Percentiles rank a stretch among this genome's conserved stretches.
These are phyloP conservation scores for Globisporangium irregulare DNA, from an alignment of 352 stramenopile species.

Conservation along the genomic window DNA sequence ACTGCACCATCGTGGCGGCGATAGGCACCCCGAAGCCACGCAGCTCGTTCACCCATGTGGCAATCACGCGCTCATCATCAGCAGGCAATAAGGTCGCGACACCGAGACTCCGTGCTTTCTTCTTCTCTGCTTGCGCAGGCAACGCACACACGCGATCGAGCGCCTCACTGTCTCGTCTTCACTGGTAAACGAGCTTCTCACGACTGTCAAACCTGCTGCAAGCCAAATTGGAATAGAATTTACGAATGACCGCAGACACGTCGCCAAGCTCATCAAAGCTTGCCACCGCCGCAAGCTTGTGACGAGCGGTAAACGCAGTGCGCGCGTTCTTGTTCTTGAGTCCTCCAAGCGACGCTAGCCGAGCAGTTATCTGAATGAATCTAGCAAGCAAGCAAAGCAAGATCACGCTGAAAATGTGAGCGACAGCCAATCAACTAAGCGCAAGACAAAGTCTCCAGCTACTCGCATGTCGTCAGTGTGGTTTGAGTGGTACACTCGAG, in stretches of 20 bases:
- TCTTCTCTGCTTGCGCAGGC: not conserved
- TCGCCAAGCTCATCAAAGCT: slow-evolving; percentile 6
- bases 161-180: slow-evolving; percentile 1
- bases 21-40: not conserved
- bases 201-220: slow-evolving; percentile 3
- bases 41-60: not conserved
- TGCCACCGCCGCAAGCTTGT: slow-evolving; percentile 3
- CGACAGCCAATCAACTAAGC: too few species aligned
- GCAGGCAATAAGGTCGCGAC: not conserved
- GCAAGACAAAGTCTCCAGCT: too few species aligned
- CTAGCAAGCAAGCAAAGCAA: too few species aligned
- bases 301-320: slow-evolving; percentile 1
- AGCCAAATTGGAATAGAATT: slow-evolving; percentile 7
- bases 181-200: slow-evolving; percentile 5
- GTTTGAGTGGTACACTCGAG: too few species aligned
- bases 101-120: not conserved
- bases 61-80: not conserved
- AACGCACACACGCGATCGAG: not conserved
- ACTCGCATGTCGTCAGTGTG: too few species aligned
- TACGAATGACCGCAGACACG: slow-evolving; percentile 4
- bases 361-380: too few species aligned
- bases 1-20: not conserved
- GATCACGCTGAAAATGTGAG: too few species aligned
- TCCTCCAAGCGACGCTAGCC: not conserved
- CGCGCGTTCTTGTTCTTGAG: slow-evolving; percentile 2